Conservation (phyloP, 2,329 filamentous ascomycete genomes). For the Teratosphaeria destructans region DNA sequence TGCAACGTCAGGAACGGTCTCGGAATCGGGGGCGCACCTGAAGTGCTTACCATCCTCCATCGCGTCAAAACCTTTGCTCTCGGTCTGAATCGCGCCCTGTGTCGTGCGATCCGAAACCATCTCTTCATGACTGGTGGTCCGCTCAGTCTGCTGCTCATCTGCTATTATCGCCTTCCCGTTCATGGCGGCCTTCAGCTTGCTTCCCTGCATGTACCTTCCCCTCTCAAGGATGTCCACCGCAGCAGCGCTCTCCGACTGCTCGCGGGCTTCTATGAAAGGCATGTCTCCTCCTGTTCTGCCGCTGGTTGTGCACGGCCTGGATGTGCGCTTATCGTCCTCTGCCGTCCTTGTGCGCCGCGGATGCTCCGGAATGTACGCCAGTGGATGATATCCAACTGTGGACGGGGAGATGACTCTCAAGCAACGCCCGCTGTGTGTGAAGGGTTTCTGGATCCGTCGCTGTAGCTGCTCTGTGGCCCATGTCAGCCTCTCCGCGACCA, state of each 20-base stretch:
- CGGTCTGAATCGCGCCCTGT: background rate
- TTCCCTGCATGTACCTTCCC: background rate
- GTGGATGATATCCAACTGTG: background rate
- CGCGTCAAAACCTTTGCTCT: constrained; percentile 1
- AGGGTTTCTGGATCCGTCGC: background rate
- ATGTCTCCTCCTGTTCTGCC: background rate
- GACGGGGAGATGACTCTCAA: background rate
- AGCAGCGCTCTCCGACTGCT: background rate
- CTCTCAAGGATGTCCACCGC: background rate
- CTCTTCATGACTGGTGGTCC: background rate
- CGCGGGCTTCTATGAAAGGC: background rate
- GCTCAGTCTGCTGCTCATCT: background rate
- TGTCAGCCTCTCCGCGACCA: background rate
- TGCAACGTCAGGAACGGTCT: background rate
- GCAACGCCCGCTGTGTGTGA: background rate
- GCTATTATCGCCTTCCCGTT: background rate
- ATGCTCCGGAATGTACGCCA: background rate
- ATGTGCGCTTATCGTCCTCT: background rate
- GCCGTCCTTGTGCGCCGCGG: background rate
- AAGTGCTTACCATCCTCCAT: constrained; percentile 3
- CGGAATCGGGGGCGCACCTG: background rate
- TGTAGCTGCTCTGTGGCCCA: background rate
- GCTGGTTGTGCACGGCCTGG: background rate
- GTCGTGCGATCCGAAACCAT: background rate
- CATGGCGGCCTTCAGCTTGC: background rate